Base-by-base conservation (phyloP, 768 basidiomycete species). In the Daedaleopsis sinensis region DNA sequence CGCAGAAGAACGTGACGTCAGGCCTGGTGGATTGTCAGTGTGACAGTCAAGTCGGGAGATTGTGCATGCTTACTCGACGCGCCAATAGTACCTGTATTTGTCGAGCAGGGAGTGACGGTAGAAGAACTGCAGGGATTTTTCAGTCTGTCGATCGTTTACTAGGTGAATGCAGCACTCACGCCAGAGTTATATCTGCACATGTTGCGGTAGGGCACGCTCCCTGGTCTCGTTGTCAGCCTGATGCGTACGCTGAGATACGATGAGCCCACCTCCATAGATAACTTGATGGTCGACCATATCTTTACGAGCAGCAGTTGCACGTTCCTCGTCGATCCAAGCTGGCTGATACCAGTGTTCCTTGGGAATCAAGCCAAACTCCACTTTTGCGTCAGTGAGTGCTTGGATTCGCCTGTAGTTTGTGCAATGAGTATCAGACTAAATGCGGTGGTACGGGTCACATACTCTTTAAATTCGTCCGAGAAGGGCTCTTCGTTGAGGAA, bases 181-280 rank as follows among this genome's bases (percentile, higher is more conserved):
- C 93, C 94, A 50, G 92, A 94, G 75, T 96, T 94, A 76, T 88
- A 98, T 12, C 96, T 86, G 74, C 96, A 97, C 96, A 97, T 96
- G 67, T 96, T 94, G 43, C 95, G 86, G 70, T 97, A 96, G 19
- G 89, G 78, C 23, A 91, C 83, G 68, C 90, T 91, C 57, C 86
- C 89, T 90, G 64, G n/a, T 57, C n/a, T 38, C n/a, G 58, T 5
- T 42, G 18, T 47, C 52, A n/a, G 53, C 43, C 23, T 21, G 23
- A 48, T 13, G 23, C 5, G 21, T 8, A 21, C 23, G 42, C 18
- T 37, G 44, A 67, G 35, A 39, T 43, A 18, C 18, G 11, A 43
- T 24, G 51, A 4, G 10, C 73, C 43, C 24, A 76, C 77, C 76
- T 67, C 83, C 84, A 61, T 86, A 85, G 51, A 86, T 85, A 65